Base-by-base conservation (phyloP, 495 filamentous ascomycete genomes). In the Podospora australis region DNA sequence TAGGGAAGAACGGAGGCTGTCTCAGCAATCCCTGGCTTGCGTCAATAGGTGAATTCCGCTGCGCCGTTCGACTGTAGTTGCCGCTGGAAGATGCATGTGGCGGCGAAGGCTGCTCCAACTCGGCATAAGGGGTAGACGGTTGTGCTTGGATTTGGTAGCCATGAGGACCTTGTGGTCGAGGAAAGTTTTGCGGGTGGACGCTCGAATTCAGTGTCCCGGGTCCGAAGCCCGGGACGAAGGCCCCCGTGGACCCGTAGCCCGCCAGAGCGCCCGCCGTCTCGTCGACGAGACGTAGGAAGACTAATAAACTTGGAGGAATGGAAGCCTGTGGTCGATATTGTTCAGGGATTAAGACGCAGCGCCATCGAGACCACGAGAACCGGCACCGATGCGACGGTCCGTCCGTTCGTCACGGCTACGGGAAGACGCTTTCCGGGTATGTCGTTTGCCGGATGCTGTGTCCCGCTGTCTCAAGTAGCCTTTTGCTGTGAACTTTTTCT, bases 151-250 rank as follows among this genome's bases (percentile, higher is more conserved):
- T 21, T 3, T 43, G 40, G 8, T 43, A 43, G n/a, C 23, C 21
- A 16, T 25, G 40, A 17, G 14, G 17, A 17, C 41, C 9, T 19
- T 34, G 49, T n/a, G 45, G 25, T 11, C 49, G 49, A 22, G 50
- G 35, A 32, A 47, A 24, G 11, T 39, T 13, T 24, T 20, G 39
- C 17, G 52, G 44, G 23, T 40, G 55, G n/a, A 45, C 49, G 22
- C 35, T 39, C 14, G 47, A 39, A 35, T 54, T 60, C 50, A 57
- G 54, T 38, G 40, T 43, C 51, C 48, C 54, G 20, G 29, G 54
- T 40, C 52, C 59, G 52, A 60, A 62, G 54, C 59, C 65, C 54
- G 56, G 52, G 60, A 64, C 60, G 54, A 63, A 50, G 35, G 49
- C 44, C 44, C 55, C 63, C 43, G 49, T 49, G 41, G 57, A 44